Evolutionary conservation across 768 basidiomycete genomes (phyloP).

Genomic region (Termitomyces sp.): DNA sequence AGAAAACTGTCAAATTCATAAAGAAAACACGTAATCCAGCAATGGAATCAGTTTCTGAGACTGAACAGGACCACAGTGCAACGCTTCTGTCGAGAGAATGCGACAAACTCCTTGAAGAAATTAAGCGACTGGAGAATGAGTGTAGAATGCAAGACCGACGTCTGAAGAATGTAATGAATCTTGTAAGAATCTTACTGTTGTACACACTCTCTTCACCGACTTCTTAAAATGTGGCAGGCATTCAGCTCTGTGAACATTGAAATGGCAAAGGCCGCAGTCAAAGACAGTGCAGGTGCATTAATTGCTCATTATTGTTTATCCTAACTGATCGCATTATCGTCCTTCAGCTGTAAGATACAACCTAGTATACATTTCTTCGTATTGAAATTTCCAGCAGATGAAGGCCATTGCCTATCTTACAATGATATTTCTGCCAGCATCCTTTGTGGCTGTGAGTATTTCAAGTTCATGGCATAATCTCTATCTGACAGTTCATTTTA

Average conservation of each 20-base stretch:
- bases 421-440: conserved; percentile 57
- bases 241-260: conserved; percentile 55
- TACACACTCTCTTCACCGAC: background rate
- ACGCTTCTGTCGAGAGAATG: conserved; percentile 41
- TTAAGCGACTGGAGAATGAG: conserved; percentile 36
- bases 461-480: background rate
- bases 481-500: background rate
- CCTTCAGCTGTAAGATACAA: conserved; percentile 15
- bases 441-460: conserved; percentile 39
- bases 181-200: conserved; percentile 24
- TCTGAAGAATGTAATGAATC: conserved; percentile 46
- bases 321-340: background rate
- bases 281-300: conserved; percentile 39
- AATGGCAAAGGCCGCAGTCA: conserved; percentile 47
- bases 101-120: conserved; percentile 41
- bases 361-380: background rate
- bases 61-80: conserved; percentile 22
- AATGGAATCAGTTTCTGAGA: conserved; percentile 29
- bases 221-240: conserved; percentile 28
- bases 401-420: conserved; percentile 57
- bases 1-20: conserved; percentile 41
- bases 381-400: conserved; percentile 26
- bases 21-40: conserved; percentile 40
- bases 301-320: background rate
- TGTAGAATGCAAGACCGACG: conserved; percentile 41